Conservation (phyloP, 345 rosid species). For the Theobroma cacao region DNA sequence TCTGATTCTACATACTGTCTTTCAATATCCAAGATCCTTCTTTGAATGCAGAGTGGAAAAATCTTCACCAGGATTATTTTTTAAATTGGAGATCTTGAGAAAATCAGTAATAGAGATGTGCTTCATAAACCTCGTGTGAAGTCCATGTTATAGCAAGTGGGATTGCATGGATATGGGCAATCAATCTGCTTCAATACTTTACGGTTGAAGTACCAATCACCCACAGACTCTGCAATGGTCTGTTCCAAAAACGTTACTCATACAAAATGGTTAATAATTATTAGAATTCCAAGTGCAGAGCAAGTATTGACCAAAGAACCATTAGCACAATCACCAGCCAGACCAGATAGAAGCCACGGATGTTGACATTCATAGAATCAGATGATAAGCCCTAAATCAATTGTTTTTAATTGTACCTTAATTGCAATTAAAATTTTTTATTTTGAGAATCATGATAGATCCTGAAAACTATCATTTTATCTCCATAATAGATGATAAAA, state of each 20-base stretch:
- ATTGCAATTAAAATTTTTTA: constrained; percentile 27
- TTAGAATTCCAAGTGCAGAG: background rate
- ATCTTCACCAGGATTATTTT: background rate
- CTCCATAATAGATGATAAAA: background rate
- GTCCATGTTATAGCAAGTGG: constrained; percentile 71
- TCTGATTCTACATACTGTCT: background rate
- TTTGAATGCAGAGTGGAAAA: background rate
- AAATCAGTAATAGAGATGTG: background rate
- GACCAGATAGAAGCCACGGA: background rate
- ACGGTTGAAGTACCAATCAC: constrained; percentile 84
- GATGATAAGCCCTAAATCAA: background rate
- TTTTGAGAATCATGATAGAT: background rate
- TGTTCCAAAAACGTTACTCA: constrained; percentile 25
- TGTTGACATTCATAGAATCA: background rate
- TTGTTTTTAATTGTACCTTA: background rate
- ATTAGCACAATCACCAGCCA: background rate
- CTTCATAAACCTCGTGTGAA: constrained; percentile 32
- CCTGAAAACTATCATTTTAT: background rate
- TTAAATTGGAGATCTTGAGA: background rate
- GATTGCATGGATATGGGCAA: constrained; percentile 89
- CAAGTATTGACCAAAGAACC: background rate
- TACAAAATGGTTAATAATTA: background rate
- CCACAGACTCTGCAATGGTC: constrained; percentile 84
- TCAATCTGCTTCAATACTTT: constrained; percentile 60
- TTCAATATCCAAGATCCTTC: background rate